phyloP scores from a whole-genome alignment of 208 protist genomes.

The Trypanosoma avium region DNA sequence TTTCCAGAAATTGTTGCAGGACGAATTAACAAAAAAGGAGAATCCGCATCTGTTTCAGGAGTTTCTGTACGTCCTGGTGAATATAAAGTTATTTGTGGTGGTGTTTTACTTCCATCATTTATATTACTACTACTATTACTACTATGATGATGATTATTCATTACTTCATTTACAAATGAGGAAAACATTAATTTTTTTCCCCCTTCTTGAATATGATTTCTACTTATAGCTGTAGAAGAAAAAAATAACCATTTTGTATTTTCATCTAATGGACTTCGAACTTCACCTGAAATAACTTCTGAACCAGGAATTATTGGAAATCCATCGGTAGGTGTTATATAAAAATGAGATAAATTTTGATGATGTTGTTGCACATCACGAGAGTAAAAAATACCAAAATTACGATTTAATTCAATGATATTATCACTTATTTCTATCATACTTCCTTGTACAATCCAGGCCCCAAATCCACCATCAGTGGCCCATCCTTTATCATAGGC shows the following conservation, averaged over 20 bases:
- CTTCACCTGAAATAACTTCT: neutral
- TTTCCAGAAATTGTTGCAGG: slow-evolving; percentile 10
- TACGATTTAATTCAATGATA: slow-evolving; percentile 46
- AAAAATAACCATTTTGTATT: slow-evolving; percentile 2
- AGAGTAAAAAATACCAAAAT: slow-evolving; percentile 63
- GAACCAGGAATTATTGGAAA: slow-evolving; percentile 13
- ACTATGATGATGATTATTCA: too few relatives aligned
- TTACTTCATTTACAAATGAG: too few relatives aligned
- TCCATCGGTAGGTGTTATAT: neutral
- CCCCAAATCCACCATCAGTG: slow-evolving; percentile 77
- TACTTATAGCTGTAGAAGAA: neutral
- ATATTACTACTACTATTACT: too few relatives aligned
- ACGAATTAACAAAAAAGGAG: neutral
- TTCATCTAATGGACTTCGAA: neutral
- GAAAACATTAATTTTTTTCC: too few relatives aligned
- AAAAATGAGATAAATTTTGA: slow-evolving; percentile 5
- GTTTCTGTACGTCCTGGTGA: too few relatives aligned
- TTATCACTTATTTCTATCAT: slow-evolving; percentile 51
- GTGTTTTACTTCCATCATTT: too few relatives aligned
- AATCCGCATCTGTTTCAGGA: neutral
- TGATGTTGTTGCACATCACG: slow-evolving; percentile 60
- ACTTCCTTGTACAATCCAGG: slow-evolving; percentile 70
- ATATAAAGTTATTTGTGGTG: too few relatives aligned
- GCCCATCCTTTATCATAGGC: slow-evolving; percentile 56
- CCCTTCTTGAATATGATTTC: too few relatives aligned